phyloP scores from a whole-genome alignment of 345 rosid genomes.

The Brassica cretica region DNA sequence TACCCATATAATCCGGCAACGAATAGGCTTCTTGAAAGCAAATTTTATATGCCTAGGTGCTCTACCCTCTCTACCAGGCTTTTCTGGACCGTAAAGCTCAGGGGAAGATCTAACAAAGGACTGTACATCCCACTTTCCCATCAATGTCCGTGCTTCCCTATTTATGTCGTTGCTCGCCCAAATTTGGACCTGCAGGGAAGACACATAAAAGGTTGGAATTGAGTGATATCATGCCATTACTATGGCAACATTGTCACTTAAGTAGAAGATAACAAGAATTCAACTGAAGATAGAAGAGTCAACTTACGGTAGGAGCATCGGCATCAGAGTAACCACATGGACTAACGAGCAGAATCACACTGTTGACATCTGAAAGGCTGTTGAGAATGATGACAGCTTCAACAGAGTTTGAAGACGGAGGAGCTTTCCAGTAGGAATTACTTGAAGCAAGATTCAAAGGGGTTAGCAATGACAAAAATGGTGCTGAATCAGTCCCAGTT shows the following conservation, averaged over 20 bases:
- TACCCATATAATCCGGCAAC: slow-evolving; percentile 91
- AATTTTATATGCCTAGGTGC: slow-evolving; percentile 84
- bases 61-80: slow-evolving; percentile 34
- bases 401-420: slow-evolving; percentile 54
- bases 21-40: slow-evolving; percentile 66
- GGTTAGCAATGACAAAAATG: slow-evolving; percentile 69
- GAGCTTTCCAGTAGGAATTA: slow-evolving; percentile 85
- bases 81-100: slow-evolving; percentile 77
- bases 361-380: slow-evolving; percentile 74
- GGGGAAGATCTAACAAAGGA: slow-evolving; percentile 65
- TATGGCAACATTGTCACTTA: slow-evolving; percentile 1
- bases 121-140: slow-evolving; percentile 96
- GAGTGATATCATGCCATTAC: slow-evolving; percentile 13
- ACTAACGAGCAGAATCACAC: slow-evolving; percentile 80
- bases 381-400: slow-evolving; percentile 75
- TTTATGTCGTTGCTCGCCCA: slow-evolving; percentile 90
- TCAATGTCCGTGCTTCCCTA: slow-evolving; percentile 76
- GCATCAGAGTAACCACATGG: slow-evolving; percentile 89
- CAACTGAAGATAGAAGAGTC: slow-evolving; percentile 8
- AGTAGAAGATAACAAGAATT: background rate
- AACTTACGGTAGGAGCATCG: slow-evolving; percentile 77
- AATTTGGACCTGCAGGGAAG: slow-evolving; percentile 67
- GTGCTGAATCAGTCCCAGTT: slow-evolving; percentile 84
- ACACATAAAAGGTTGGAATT: too few relatives aligned
- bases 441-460: slow-evolving; percentile 59